Base-by-base conservation (phyloP, 371 early-diverging fungal species). In the Batrachochytrium dendrobatidis region DNA sequence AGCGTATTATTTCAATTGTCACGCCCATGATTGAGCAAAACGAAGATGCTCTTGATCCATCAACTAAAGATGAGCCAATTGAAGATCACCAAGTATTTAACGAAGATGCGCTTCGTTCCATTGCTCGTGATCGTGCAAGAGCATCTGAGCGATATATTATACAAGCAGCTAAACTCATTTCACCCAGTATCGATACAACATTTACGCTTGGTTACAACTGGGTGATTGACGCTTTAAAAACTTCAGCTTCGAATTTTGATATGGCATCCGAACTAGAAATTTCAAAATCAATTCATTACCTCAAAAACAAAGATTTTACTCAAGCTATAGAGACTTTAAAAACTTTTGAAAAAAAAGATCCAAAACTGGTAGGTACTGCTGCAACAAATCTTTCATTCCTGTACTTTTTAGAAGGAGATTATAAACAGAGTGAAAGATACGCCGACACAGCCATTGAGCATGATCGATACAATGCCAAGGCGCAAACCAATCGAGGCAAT, bases 381-480 rank as follows among this genome's bases (percentile, higher is more conserved):
- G 69, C 75, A 6, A 77, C 79, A 10, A 79, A 81, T 55, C 60
- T 81, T 15, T 65, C 76, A 5, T 79, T 79, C 53, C 50, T 81
- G 34, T 73, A 77, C 48, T 73, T 72, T 54, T 61, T 77, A 25
- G 79, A 79, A 39, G 71, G 74, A 5, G 79, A 81, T 32, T 53
- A 53, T 25, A 68, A 74, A 60, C 69, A 72, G 34, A 74, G 76
- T 18, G 78, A 77, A 59, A 66, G 66, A 46, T 77, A 77, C 54
- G 74, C 79, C 3, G 75, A 77, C 15, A 49, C 68, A 20, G 79
- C 79, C 15, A 65, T 81, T 29, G 44, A 51, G 25, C 56, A 60
- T 29, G 79, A 81, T 53, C 56, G 76, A 29, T 81, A 79, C 65
- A 81, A 77, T 61, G 75, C 79, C 18, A 75, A 76, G 50, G 81